Evolutionary conservation across 345 rosid species (phyloP).

Genomic region (Lepidium aucheri): DNA sequence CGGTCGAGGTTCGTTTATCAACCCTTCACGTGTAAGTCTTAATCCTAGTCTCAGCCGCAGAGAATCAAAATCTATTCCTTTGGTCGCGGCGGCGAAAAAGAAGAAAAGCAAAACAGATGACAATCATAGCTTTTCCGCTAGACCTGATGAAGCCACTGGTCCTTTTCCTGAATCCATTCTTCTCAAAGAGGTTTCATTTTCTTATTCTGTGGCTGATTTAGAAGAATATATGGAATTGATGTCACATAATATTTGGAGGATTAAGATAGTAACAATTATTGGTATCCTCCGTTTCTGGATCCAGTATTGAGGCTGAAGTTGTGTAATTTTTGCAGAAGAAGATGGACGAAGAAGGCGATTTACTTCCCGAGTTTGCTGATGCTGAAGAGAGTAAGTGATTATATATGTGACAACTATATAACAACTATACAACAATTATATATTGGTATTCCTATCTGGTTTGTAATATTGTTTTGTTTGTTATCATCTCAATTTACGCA

Average conservation of each 20-base stretch:
- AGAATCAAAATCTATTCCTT: constrained; percentile 25
- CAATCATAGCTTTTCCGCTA: constrained; percentile 43
- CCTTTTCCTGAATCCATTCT: constrained; percentile 82
- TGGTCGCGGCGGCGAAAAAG: constrained; percentile 42
- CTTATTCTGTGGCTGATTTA: not conserved
- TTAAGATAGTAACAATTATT: not conserved
- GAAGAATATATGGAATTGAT: no score
- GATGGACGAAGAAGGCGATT: constrained; percentile 72
- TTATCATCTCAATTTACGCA: constrained; percentile 30
- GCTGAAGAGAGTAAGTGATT: constrained; percentile 62
- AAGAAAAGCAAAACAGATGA: constrained; percentile 43
- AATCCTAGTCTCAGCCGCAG: constrained; percentile 23
- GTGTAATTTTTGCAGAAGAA: constrained; percentile 47
- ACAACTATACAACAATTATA: no score
- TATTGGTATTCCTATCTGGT: not conserved
- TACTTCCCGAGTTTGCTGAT: constrained; percentile 80
- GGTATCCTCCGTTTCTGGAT: not conserved
- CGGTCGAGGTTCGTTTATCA: constrained; percentile 18
- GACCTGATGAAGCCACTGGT: constrained; percentile 60
- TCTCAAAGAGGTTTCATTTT: constrained; percentile 55
- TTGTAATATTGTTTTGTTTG: not conserved
- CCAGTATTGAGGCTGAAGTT: not conserved
- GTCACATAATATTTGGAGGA: not conserved
- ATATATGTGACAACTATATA: not conserved
- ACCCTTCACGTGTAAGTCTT: not conserved